Evolutionary conservation across 2,329 filamentous ascomycete species (phyloP).

Genomic region (Zelopaecilomyces penicillatus): DNA sequence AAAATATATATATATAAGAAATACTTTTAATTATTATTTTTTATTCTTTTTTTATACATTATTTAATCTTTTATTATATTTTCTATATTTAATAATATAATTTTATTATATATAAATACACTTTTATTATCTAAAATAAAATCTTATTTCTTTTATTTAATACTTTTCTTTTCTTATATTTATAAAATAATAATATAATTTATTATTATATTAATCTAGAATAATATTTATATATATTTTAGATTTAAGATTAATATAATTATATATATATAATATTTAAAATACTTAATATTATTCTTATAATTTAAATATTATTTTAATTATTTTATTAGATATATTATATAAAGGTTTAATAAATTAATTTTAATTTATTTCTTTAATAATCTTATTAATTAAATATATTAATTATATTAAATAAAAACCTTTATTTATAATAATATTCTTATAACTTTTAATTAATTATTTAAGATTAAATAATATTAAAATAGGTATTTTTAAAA

Average conservation of each 20-base stretch:
- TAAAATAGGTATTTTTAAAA: too few species aligned
- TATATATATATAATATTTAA: background rate
- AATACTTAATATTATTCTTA: background rate
- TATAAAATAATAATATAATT: background rate
- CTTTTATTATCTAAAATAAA: background rate
- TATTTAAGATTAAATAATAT: background rate
- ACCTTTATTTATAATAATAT: background rate
- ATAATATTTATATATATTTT: background rate
- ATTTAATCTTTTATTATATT: too few species aligned
- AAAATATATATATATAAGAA: too few species aligned
- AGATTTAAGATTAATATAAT: background rate
- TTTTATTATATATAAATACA: background rate
- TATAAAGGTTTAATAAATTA: background rate
- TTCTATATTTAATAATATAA: background rate
- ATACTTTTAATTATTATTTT: too few species aligned
- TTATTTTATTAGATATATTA: background rate
- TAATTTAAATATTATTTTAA: background rate
- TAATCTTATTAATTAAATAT: background rate
- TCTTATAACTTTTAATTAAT: background rate
- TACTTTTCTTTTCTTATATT: background rate
- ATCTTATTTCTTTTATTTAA: background rate
- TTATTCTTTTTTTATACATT: too few species aligned
- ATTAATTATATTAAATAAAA: background rate
- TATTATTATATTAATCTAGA: too few species aligned
- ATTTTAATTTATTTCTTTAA: too few species aligned